Base-by-base conservation (phyloP, 116 monocot species). In the Cymodocea nodosa region DNA sequence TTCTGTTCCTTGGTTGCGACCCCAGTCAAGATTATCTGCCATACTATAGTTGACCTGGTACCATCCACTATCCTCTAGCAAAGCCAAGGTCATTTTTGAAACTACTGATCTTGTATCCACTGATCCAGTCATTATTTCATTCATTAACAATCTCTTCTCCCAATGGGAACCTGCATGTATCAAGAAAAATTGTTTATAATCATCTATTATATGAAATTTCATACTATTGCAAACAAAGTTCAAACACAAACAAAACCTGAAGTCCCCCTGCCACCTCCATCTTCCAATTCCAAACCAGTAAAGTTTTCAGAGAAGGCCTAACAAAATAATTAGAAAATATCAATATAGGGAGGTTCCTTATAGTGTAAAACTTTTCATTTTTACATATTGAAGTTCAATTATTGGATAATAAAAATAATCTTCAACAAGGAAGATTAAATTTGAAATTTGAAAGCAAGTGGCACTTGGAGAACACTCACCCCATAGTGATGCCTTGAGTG, bases 61-160 rank as follows among this genome's bases (percentile, higher is more conserved):
- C 98, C 98, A 98, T 59, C 98, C 98, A 52, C 98, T 98, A 71
- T 98, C 92, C 73, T 98, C 98, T 64, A 98, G 61, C 73, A 98
- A 77, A 70, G 98, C 98, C 78, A 98, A 72, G 35, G 98, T 98
- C 98, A 98, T 92, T 72, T 92, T 91, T 35, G 98, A 98, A 25
- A 98, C 98, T 19, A 98, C 98, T 62, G 98, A 98, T 86, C 86
- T 80, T 52, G 98, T 84, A 70, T 98, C 98, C 23, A 98, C 98
- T 57, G 98, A 98, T 13, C 98, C 98, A 11, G 98, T 98, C 98
- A 98, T 98, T 51, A 98, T 98, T 75, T 98, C 98, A 88, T 98
- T 98, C 98, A 98, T 98, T 24, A 98, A 73, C 37, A 98, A 80
- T 54, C 98, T 86, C 66, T 98, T 98, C 75, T 98, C 98, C 98